Evolutionary conservation across 768 basidiomycete species (phyloP), one percentile per base, ranked within the genome.

Genomic region (Leucosporidium yakuticum): DNA sequence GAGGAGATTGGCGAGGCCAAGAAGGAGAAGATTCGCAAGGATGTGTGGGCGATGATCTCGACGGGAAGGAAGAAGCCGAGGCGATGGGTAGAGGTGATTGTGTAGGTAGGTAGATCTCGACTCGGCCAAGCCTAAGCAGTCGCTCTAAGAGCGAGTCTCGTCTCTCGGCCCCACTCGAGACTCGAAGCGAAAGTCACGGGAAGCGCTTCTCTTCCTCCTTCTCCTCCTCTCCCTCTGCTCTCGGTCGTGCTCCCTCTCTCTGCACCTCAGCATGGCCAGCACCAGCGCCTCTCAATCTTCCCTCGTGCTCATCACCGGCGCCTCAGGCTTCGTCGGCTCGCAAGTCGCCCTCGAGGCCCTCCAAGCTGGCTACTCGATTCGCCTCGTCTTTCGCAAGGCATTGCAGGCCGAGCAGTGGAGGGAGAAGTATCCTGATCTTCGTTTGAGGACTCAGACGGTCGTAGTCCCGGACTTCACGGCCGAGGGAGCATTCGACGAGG

Each of bases 21-120:
- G 25, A 48, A 20, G 55, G 60, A 65, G 44, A 7, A 60, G 23
- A 44, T 60, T 19, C 49, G 27, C 44, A 21, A 25, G 4, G 69
- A 70, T 32, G 53, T 56, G 0, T 32, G 61, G 53, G 29, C 36
- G 15, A 4, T 32, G 2, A 54, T 69, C n/a, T 29, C 21, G 9
- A 29, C 29, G 14, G 32, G 61, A 21, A 53, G 44, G 39, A 44
- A 15, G 39, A 44, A 15, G 39, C 39, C 39, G 11, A 7, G 39
- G 14, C 6, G 39, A 8, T 44, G 39, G 39, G 17, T 44, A 44
- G 39, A 44, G 39, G 39, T 44, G 39, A 44, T 44, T 44, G 39
- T 44, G 39, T 44, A 44, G 39, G n/a, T 15, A 44, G 6, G 17
- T 44, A 44, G 39, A 44, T 15, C 39, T 44, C 14, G 8, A 12